These are phyloP conservation scores for Xylogone sp. DNA, from an alignment of 2,329 filamentous ascomycete species.

Conservation along the genomic window DNA sequence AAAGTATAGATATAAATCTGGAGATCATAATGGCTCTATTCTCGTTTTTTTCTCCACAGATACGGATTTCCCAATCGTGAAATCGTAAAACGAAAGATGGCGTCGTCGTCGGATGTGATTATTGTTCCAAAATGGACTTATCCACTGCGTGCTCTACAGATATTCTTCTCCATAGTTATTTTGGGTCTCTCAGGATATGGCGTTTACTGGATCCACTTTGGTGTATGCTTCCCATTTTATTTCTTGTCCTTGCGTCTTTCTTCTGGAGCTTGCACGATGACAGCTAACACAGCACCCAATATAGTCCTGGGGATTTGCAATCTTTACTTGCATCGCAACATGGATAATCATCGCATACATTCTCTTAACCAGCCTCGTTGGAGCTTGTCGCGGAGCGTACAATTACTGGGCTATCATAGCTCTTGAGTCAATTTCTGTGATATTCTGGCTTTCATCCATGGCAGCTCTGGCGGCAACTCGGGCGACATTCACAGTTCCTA, in stretches of 20 bases:
- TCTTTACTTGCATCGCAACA: slow-evolving; percentile 36
- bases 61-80: too few relatives aligned
- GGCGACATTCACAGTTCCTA: slow-evolving; percentile 8
- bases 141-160: slow-evolving; percentile 5
- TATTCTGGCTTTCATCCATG: slow-evolving; percentile 46
- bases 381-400: slow-evolving; percentile 32
- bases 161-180: slow-evolving; percentile 40
- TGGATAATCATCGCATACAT: slow-evolving; percentile 44
- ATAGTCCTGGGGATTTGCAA: slow-evolving; percentile 9
- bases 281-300: slow-evolving; percentile 7
- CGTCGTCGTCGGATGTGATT: not conserved
- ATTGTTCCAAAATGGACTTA: not conserved
- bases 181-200: slow-evolving; percentile 46
- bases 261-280: not conserved
- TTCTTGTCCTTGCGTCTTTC: slow-evolving; percentile 11
- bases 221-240: slow-evolving; percentile 31
- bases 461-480: slow-evolving; percentile 8
- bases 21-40: too few relatives aligned
- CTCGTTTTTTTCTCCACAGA: too few relatives aligned
- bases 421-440: slow-evolving; percentile 46
- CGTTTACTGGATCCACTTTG: slow-evolving; percentile 34
- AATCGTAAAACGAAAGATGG: too few relatives aligned
- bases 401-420: slow-evolving; percentile 51
- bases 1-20: too few relatives aligned
- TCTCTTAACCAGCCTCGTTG: slow-evolving; percentile 27